Percentiles rank a stretch among this genome's conserved stretches.
Evolutionary conservation across 1,284 basidiomycete species (phyloP).

Genomic region (Tilletiopsis washingtonensis): DNA sequence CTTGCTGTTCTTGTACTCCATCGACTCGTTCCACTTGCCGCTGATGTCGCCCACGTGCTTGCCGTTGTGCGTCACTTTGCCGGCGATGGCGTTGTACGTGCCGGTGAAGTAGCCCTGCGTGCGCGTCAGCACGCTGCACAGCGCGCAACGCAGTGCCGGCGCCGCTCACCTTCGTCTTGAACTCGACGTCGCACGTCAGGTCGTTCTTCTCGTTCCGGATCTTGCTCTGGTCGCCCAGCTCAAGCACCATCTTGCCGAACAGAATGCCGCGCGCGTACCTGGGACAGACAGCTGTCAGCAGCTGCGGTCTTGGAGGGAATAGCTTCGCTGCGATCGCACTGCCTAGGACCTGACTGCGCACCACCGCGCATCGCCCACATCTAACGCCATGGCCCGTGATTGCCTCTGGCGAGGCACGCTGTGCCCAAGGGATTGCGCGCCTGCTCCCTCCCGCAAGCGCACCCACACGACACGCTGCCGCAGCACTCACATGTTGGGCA

Average conservation of each 20-base stretch:
- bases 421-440: too few relatives aligned
- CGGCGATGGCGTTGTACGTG: slow-evolving; percentile 83
- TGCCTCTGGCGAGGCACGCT: too few relatives aligned
- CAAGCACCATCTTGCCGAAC: slow-evolving; percentile 96
- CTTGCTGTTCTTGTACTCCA: slow-evolving; percentile 73
- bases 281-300: slow-evolving; percentile 5
- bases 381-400: too few relatives aligned
- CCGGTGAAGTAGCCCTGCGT: slow-evolving; percentile 84
- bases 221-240: slow-evolving; percentile 83
- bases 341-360: too few relatives aligned
- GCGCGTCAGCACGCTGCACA: not conserved
- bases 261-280: slow-evolving; percentile 86
- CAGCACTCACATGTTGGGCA: slow-evolving; percentile 41
- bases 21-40: slow-evolving; percentile 82
- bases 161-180: slow-evolving; percentile 70
- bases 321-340: too few relatives aligned
- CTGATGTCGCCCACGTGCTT: slow-evolving; percentile 75
- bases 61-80: slow-evolving; percentile 64
- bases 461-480: too few relatives aligned
- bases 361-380: too few relatives aligned
- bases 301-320: too few relatives aligned
- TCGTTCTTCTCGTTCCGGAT: slow-evolving; percentile 73
- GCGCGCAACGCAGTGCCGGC: too few relatives aligned
- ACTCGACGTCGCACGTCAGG: slow-evolving; percentile 76
- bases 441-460: too few relatives aligned